Evolutionary conservation across 352 stramenopile species (phyloP), one percentile per base, ranked within the genome.

Genomic region (Aphanomyces invadans): DNA sequence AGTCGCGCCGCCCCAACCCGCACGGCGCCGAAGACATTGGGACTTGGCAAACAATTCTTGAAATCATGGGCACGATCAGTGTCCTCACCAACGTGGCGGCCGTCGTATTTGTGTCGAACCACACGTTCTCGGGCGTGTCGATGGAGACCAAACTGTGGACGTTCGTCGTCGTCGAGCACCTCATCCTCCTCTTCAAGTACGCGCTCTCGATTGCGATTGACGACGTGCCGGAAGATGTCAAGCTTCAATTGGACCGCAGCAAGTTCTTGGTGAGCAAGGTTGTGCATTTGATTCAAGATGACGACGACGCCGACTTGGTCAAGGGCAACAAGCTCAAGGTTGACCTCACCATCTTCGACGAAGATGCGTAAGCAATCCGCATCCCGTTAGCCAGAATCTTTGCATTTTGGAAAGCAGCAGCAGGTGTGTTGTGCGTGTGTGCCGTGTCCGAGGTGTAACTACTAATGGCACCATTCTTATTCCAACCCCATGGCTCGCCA

Each of bases 11-110:
- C 12, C 83, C 87, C 0, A 74, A 92, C 48, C 83, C 89, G n/a
- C 74, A 76, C 9, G 83, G 79, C 9, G 81, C 85, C 2, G 78
- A 96, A 62, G 87, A 95, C 61, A 96, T 97, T 68, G 91, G 92
- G 49, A 95, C 90, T 9, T 98, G 92, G 92, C 89, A 89, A 26
- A 86, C 78, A 31, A 88, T 97, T 69, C 84, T 98, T 46, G 79
- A 95, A 42, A 70, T 87, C 33, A 95, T 98, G 71, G 83, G 85
- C 39, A 92, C 88, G 36, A 76, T 95, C 42, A 82, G 86, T 26
- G 89, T 97, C 54, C 70, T 97, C 17, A 97, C 91, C 15, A 98
- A 98, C 74, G 90, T 94, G 48, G 82, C 89, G n/a, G 75, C 98
- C 17, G 90, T 97, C 71, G 90, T 84, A 51, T 97, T 97, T 70